These are phyloP conservation scores for Solanum lycopersicoides DNA, from an alignment of 257 asterid species.

Conservation along the genomic window DNA sequence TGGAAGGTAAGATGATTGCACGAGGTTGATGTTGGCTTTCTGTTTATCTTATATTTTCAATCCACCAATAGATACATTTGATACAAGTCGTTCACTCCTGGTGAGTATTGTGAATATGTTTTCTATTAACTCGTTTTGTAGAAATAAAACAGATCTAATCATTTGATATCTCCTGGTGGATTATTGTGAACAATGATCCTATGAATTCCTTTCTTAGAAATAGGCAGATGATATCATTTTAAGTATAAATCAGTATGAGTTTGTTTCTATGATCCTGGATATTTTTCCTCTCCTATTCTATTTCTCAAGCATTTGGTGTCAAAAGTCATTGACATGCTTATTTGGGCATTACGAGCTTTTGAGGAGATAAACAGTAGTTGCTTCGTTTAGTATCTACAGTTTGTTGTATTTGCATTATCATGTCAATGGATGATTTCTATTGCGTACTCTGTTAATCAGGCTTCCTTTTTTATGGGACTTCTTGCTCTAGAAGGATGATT, in stretches of 20 bases:
- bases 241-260: not conserved
- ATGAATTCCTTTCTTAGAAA: not conserved
- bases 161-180: not conserved
- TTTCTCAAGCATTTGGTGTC: not conserved
- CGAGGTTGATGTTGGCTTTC: not conserved
- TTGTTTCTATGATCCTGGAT: not conserved
- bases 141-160: not conserved
- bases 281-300: not conserved
- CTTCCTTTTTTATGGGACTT: not conserved
- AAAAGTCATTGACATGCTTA: not conserved
- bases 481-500: not conserved
- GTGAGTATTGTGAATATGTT: not conserved
- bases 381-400: not conserved
- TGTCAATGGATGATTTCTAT: not conserved
- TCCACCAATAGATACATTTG: not conserved
- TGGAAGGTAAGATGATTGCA: slow-evolving; percentile 49
- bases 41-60: not conserved
- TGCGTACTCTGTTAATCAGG: not conserved
- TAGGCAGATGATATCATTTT: not conserved
- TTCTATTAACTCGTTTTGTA: not conserved
- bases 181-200: not conserved
- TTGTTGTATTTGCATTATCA: not conserved
- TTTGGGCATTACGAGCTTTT: not conserved
- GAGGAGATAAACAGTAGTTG: not conserved
- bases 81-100: not conserved